These are phyloP conservation scores for Gryganskiella cystojenkinii DNA, from an alignment of 192 early-diverging fungal genomes.

Conservation along the genomic window DNA sequence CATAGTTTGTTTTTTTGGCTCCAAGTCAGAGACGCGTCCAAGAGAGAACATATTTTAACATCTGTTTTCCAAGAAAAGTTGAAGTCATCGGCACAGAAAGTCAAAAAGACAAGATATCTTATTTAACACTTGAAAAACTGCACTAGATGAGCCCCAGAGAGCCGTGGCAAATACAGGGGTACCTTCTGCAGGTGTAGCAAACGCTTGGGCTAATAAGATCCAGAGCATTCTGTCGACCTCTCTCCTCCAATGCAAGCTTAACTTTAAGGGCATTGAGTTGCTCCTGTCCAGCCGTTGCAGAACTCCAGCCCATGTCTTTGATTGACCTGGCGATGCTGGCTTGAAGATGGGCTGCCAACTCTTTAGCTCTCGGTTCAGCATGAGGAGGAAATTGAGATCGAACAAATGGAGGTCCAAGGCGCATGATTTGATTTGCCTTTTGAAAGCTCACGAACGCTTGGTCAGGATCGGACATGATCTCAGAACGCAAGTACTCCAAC, in stretches of 20 bases:
- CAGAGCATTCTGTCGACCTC: constrained; percentile 24
- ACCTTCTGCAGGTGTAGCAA: constrained; percentile 21
- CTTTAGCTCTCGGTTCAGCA: constrained; percentile 21
- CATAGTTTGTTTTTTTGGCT: no score
- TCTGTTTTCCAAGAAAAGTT: no score
- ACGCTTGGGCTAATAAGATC: constrained; percentile 23
- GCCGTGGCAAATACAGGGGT: constrained; percentile 6
- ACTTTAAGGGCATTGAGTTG: constrained; percentile 11
- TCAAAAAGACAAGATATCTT: no score
- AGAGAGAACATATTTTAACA: no score
- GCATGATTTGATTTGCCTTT: constrained; percentile 18
- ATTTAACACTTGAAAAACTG: no score
- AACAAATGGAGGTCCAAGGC: constrained; percentile 16
- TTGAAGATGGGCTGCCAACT: constrained; percentile 15
- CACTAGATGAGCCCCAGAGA: constrained; percentile 7
- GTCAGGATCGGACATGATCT: constrained; percentile 35
- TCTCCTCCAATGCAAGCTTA: constrained; percentile 1
- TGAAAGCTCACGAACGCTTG: constrained; percentile 12
- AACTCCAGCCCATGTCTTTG: constrained; percentile 19
- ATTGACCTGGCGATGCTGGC: constrained; percentile 1
- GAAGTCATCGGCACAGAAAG: no score
- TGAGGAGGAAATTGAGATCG: constrained; percentile 26
- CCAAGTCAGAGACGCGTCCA: no score
- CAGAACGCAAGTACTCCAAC: constrained; percentile 24
- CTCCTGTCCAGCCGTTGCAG: constrained; percentile 8